Conservation (phyloP, 2,329 filamentous ascomycete species). For the Aotearoamyces nothofagi region DNA sequence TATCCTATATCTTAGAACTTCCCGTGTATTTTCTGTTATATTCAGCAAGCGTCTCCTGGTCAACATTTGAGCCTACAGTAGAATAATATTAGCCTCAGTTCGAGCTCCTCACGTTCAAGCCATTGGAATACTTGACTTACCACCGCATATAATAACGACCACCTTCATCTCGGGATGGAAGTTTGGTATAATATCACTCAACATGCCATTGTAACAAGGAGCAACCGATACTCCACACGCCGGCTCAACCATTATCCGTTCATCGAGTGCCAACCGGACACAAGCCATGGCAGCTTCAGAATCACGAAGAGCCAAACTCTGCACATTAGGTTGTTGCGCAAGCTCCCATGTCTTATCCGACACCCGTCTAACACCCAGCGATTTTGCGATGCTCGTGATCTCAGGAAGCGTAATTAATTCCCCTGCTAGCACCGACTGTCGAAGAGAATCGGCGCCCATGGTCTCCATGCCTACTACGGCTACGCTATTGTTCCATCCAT, state of each 20-base stretch:
- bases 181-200: too few relatives aligned
- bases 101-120: too few relatives aligned
- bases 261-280: conserved; percentile 66
- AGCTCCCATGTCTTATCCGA: conserved; percentile 47
- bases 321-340: conserved; percentile 19
- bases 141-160: too few relatives aligned
- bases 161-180: too few relatives aligned
- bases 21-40: background rate
- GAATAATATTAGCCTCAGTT: too few relatives aligned
- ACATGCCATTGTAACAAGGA: too few relatives aligned
- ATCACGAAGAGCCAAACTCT: conserved; percentile 37
- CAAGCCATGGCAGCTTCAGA: conserved; percentile 68
- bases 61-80: background rate
- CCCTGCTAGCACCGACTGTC: conserved; percentile 40
- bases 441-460: conserved; percentile 53
- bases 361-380: conserved; percentile 55
- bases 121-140: too few relatives aligned
- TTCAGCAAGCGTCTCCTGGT: background rate
- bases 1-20: background rate
- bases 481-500: conserved; percentile 3
- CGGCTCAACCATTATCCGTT: conserved; percentile 65
- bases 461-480: conserved; percentile 58
- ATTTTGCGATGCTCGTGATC: conserved; percentile 64
- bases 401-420: conserved; percentile 45
- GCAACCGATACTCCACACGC: conserved; percentile 86